Base-by-base conservation (phyloP, 1,284 basidiomycete species). In the Waitea zeae region DNA sequence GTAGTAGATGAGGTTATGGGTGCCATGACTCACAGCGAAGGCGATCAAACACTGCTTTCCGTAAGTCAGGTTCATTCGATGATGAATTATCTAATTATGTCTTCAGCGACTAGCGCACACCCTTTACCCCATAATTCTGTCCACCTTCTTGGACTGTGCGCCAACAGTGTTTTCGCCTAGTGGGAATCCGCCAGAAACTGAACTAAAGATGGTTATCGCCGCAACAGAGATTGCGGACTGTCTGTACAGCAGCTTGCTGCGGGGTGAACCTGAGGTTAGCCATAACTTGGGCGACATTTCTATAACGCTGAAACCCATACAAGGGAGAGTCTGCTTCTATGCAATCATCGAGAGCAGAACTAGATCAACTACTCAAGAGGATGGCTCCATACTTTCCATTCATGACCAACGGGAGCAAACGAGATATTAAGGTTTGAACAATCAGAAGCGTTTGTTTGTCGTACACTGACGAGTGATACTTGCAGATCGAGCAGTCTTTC, bases 361-460 rank as follows among this genome's bases (percentile, higher is more conserved):
- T 88, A 18, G 58, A 58, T 34, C 52, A 54, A n/a, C 52, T 89
- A 14, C 54, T 89, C 1, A 62, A 60, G 6, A 72, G 83, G 46
- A 80, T 92, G 65, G 55, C 70, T 2, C 64, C 73, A 2, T 89
- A 89, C 54, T 93, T 95, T 50, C 88, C 89, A 1, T 88, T 86
- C 51, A 61, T 52, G 17, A 46, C 55, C 14, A 51, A 46, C 39
- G 50, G 46, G 17, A 36, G 38, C 3, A 54, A 47, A 42, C 59
- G 62, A 28, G 71, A 78, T 46, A 57, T 64, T 41, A 74, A 77
- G 61, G 77, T 70, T 36, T 46, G 50, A 35, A 29, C 36, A 22
- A n/a, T n/a, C n/a, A n/a, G n/a, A n/a, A n/a, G n/a, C n/a, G n/a
- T 29, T 34, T 18, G 27, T 17, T 32, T 13, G 24, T 36, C 32